Evolutionary conservation across 2,329 filamentous ascomycete genomes (phyloP).

Genomic region (Eutypella sp.): DNA sequence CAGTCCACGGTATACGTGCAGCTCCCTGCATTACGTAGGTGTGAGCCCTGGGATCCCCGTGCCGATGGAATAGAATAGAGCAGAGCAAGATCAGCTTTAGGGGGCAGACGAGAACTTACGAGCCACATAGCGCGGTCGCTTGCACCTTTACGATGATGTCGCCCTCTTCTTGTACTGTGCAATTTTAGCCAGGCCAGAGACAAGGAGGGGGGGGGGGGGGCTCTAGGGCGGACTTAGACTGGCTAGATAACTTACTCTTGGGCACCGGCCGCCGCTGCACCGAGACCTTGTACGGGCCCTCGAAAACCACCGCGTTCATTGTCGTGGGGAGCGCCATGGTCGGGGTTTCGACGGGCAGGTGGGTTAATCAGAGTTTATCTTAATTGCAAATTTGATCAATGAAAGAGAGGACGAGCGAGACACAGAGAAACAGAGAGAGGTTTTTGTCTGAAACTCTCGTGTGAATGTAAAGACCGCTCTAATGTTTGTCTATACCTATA

Average conservation of each 20-base stretch:
- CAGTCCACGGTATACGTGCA: slow-evolving; percentile 82
- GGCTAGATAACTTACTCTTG: slow-evolving; percentile 49
- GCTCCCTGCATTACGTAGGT: slow-evolving; percentile 50
- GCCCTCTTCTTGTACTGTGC: slow-evolving; percentile 57
- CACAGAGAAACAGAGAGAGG: no score
- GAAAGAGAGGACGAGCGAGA: no score
- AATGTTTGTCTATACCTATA: no score
- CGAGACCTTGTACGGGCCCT: slow-evolving; percentile 68
- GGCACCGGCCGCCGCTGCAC: slow-evolving; percentile 79
- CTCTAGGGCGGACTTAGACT: no score
- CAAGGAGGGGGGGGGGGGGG: slow-evolving; percentile 1
- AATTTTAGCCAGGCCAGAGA: slow-evolving; percentile 11
- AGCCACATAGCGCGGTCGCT: slow-evolving; percentile 82
- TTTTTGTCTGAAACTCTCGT: no score
- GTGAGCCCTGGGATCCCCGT: no score
- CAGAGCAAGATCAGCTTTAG: no score
- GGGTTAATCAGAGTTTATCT: no score
- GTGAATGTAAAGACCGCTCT: no score
- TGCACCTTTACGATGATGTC: slow-evolving; percentile 82
- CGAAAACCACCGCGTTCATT: slow-evolving; percentile 89
- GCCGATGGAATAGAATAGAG: no score
- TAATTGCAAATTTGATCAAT: no score
- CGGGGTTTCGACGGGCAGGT: background rate
- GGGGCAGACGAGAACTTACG: no score
- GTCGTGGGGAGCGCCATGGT: slow-evolving; percentile 38